Evolutionary conservation across 1,284 basidiomycete species (phyloP).

Genomic region (Moesziomyces antarcticus): DNA sequence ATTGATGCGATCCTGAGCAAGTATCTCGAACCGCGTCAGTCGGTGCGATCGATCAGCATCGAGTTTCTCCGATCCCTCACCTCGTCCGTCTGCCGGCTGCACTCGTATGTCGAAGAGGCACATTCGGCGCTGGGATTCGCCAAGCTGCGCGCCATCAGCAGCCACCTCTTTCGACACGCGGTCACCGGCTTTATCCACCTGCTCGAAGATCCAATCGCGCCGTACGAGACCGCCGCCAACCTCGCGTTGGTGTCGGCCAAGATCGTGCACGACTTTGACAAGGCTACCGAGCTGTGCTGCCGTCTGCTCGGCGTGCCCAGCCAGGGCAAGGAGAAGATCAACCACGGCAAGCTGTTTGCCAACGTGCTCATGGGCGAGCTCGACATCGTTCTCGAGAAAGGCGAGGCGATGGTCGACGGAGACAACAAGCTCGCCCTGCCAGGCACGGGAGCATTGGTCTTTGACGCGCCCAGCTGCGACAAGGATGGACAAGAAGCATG

Average conservation of each 20-base stretch:
- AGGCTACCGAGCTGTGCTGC: conserved; percentile 14
- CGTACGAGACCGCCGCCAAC: conserved; percentile 19
- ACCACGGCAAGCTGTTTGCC: conserved; percentile 25
- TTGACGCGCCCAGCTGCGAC: background rate
- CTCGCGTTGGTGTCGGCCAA: conserved; percentile 17
- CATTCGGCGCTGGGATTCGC: conserved; percentile 17
- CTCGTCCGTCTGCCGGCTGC: conserved; percentile 16
- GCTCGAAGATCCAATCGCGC: conserved; percentile 23
- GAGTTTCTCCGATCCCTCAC: conserved; percentile 32
- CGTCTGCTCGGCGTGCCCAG: conserved; percentile 2
- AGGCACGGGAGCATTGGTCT: background rate
- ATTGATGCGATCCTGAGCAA: conserved; percentile 34
- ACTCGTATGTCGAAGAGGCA: conserved; percentile 16
- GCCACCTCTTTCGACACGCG: conserved; percentile 30
- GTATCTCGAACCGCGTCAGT: conserved; percentile 11
- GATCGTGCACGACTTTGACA: conserved; percentile 26
- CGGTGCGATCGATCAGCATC: conserved; percentile 5
- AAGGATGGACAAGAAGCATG: no score
- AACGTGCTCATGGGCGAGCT: conserved; percentile 32
- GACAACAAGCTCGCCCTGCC: conserved; percentile 24
- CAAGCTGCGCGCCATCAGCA: conserved; percentile 31
- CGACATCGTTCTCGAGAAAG: conserved; percentile 15
- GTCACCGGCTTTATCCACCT: conserved; percentile 38
- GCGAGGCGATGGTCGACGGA: conserved; percentile 11
- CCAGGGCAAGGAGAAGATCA: conserved; percentile 5